phyloP scores from a whole-genome alignment of 1,139 yeast genomes.

The Saccharomyces pastorianus region DNA sequence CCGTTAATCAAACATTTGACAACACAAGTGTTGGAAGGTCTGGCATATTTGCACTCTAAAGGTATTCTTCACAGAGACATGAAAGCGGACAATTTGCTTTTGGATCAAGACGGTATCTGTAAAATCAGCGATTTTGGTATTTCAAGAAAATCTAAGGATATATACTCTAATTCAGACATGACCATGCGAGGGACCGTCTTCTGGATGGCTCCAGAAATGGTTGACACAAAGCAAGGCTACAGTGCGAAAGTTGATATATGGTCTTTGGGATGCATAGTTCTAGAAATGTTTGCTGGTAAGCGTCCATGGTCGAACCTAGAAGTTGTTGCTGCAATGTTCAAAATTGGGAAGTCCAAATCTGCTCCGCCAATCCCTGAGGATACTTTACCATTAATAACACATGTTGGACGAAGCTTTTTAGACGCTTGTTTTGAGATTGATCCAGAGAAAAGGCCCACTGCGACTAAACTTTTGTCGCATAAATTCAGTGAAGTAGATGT shows the following conservation, averaged over 20 bases:
- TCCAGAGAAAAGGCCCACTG: constrained; percentile 84
- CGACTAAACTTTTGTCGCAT: constrained; percentile 55
- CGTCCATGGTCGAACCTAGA: constrained; percentile 80
- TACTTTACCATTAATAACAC: constrained; percentile 54
- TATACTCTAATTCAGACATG: constrained; percentile 90
- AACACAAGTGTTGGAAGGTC: constrained; percentile 72
- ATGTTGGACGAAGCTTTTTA: constrained; percentile 61
- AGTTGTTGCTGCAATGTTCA: constrained; percentile 66
- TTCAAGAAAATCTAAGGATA: constrained; percentile 78
- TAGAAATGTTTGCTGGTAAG: constrained; percentile 88
- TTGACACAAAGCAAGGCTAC: constrained; percentile 82
- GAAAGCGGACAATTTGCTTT: constrained; percentile 85
- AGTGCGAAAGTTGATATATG: constrained; percentile 92
- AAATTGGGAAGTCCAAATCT: constrained; percentile 62
- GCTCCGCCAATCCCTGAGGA: constrained; percentile 97
- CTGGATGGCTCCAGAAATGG: constrained; percentile 99
- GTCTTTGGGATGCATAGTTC: constrained; percentile 91
- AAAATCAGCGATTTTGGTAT: constrained; percentile 97
- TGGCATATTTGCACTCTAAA: constrained; percentile 74
- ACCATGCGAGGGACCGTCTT: constrained; percentile 97
- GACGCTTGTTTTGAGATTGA: constrained; percentile 73
- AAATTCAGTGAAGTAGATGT: constrained; percentile 47
- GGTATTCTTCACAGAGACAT: constrained; percentile 92
- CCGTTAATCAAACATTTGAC: constrained; percentile 64
- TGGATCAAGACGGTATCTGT: constrained; percentile 89